Evolutionary conservation across 140 eudicot species (phyloP).

Genomic region (Anethum foeniculum): DNA sequence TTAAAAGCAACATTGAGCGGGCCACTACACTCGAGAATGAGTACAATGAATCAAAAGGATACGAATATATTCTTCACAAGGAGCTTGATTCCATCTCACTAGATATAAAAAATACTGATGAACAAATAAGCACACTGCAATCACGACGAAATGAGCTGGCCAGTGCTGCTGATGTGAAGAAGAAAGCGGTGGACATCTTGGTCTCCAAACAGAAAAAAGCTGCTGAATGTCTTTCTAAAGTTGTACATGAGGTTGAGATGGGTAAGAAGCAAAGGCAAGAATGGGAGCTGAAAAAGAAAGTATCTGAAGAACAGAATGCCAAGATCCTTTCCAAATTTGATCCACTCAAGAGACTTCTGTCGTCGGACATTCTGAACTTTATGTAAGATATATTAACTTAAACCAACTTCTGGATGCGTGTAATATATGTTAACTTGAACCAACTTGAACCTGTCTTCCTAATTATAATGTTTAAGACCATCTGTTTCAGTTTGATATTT

Average conservation of each 20-base stretch:
- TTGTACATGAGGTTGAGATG: slow-evolving; percentile 16
- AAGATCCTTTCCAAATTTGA: slow-evolving; percentile 20
- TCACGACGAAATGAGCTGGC: not conserved
- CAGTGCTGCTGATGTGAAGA: slow-evolving; percentile 1
- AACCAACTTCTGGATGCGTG: too few species aligned
- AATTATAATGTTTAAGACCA: too few species aligned
- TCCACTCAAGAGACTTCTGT: not conserved
- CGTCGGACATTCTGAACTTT: too few species aligned
- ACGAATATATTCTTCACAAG: slow-evolving; percentile 2
- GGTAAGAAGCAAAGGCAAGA: not conserved
- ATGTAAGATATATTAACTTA: too few species aligned
- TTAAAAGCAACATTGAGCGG: slow-evolving; percentile 6
- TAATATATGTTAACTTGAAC: too few species aligned
- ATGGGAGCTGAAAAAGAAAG: slow-evolving; percentile 21
- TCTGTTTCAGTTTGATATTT: too few species aligned
- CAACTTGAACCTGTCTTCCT: too few species aligned
- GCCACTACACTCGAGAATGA: slow-evolving; percentile 7
- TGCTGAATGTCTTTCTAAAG: slow-evolving; percentile 11
- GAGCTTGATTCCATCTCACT: not conserved
- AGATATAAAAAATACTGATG: slow-evolving; percentile 10
- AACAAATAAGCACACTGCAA: slow-evolving; percentile 15
- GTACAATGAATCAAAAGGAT: slow-evolving; percentile 2
- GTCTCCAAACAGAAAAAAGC: slow-evolving; percentile 3
- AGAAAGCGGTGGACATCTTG: not conserved
- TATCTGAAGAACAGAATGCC: not conserved